phyloP scores from a whole-genome alignment of 169 alveolate species.

The Plasmodium gallinaceum region DNA sequence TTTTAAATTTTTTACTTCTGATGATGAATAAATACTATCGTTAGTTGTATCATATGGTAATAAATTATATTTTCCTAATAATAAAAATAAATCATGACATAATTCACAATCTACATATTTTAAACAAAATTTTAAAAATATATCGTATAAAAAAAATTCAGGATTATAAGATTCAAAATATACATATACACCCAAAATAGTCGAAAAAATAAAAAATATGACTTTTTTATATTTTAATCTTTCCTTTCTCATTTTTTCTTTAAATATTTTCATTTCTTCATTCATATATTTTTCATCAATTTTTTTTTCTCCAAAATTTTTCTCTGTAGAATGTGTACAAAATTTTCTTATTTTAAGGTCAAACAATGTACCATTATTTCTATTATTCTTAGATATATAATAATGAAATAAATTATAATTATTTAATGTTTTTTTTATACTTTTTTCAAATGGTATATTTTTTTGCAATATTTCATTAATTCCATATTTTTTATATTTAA shows the following conservation, averaged over 20 bases:
- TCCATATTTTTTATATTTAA: too few relatives aligned
- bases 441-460: too few relatives aligned
- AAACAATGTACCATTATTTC: background rate
- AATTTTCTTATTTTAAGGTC: background rate
- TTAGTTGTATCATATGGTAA: conserved; percentile 83
- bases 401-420: too few relatives aligned
- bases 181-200: conserved; percentile 35
- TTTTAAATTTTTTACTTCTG: conserved; percentile 15
- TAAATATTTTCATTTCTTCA: conserved; percentile 28
- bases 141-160: conserved; percentile 77
- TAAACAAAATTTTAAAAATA: conserved; percentile 73
- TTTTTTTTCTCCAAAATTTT: background rate
- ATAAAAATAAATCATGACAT: conserved; percentile 81
- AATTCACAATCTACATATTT: conserved; percentile 83
- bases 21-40: conserved; percentile 51
- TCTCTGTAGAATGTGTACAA: background rate
- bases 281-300: conserved; percentile 3
- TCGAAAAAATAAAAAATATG: conserved; percentile 22
- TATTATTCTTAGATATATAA: too few relatives aligned
- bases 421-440: too few relatives aligned
- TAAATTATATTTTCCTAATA: conserved; percentile 78
- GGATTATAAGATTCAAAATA: conserved; percentile 74
- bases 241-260: conserved; percentile 47
- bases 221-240: conserved; percentile 32
- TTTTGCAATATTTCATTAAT: too few relatives aligned